Evolutionary conservation across 106 monocot species (phyloP).

Genomic region (Dendrobium chrysotoxum): DNA sequence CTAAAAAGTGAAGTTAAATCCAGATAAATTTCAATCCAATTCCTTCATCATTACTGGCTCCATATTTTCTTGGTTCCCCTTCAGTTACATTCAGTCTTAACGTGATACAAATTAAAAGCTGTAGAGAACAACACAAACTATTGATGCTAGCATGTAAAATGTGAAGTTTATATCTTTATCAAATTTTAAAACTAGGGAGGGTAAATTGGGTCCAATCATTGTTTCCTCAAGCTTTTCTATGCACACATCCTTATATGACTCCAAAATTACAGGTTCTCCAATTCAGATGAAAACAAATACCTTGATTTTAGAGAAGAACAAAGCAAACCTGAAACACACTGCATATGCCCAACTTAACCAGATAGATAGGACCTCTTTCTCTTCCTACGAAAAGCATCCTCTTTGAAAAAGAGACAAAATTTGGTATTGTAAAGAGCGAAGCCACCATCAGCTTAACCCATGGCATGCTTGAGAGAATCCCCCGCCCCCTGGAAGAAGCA

Average conservation of each 20-base stretch:
- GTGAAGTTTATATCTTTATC: not conserved
- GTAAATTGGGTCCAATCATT: not conserved
- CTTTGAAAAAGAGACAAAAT: not conserved
- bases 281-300: not conserved
- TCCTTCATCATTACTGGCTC: too few species aligned
- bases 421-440: not conserved
- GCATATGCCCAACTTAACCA: not conserved
- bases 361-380: not conserved
- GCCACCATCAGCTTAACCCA: slow-evolving; percentile 38
- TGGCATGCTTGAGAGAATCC: slow-evolving; percentile 85
- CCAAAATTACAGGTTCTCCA: too few species aligned
- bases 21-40: too few species aligned
- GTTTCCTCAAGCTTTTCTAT: too few species aligned
- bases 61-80: not conserved
- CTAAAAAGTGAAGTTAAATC: not conserved
- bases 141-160: not conserved
- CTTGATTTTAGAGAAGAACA: not conserved
- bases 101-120: not conserved
- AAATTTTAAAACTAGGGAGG: not conserved
- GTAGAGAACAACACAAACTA: not conserved
- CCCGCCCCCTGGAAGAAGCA: slow-evolving; percentile 90
- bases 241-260: too few species aligned
- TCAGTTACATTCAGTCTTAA: not conserved
- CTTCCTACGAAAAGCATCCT: not conserved
- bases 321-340: not conserved